A percentile compares a stretch with the other conserved stretches of the same genome.
Evolutionary conservation across 441 rosid species (phyloP).

Genomic region (Macaranga tanarius): DNA sequence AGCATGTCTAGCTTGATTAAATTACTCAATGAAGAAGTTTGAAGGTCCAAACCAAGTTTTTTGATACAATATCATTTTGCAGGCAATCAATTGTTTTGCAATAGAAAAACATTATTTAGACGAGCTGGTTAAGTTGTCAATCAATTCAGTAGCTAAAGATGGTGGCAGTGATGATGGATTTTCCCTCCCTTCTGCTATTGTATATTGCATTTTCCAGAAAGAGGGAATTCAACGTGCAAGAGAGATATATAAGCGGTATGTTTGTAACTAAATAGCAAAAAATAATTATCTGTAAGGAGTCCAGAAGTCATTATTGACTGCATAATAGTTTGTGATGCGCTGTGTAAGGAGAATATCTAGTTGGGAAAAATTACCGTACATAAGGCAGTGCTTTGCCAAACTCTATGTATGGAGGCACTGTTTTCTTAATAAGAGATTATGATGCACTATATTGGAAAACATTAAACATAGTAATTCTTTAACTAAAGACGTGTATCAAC

Average conservation of each 20-base stretch:
- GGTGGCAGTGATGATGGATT: constrained; percentile 56
- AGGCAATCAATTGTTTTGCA: constrained; percentile 68
- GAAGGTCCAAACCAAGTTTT: background rate
- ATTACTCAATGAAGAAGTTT: background rate
- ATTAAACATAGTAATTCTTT: background rate
- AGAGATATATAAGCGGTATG: constrained; percentile 63
- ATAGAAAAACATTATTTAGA: constrained; percentile 47
- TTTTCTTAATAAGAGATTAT: background rate
- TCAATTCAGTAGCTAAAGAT: constrained; percentile 48
- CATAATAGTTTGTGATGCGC: background rate
- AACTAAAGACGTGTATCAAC: background rate
- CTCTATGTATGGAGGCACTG: background rate
- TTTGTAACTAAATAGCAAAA: background rate
- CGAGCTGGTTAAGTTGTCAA: constrained; percentile 67
- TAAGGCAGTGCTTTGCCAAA: background rate
- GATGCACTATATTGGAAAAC: background rate
- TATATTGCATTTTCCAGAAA: constrained; percentile 56
- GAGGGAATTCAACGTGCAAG: constrained; percentile 64
- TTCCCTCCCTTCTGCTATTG: constrained; percentile 57
- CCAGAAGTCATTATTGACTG: background rate
- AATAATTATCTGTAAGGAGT: background rate
- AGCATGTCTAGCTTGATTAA: background rate
- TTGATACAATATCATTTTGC: constrained; percentile 23
- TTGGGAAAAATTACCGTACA: background rate
- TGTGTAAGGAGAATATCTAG: background rate